Evolutionary conservation across 2,329 filamentous ascomycete genomes (phyloP).

Genomic region (Pestalotiopsis fici): DNA sequence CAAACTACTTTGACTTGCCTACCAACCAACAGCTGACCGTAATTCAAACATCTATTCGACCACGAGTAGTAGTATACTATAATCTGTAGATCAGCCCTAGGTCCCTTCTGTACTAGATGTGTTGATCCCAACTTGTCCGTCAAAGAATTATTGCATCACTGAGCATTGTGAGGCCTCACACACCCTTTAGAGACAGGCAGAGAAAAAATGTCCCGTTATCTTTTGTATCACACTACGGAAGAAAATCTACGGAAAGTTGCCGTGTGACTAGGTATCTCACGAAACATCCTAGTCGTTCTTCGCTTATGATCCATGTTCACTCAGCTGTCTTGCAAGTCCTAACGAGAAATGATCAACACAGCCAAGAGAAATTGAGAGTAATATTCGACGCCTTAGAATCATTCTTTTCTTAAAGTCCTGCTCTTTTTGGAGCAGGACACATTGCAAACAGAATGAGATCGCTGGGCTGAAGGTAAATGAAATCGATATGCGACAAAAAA

Average conservation of each 20-base stretch:
- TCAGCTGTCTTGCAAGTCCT: not conserved
- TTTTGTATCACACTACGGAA: too few relatives aligned
- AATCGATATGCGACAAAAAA: too few relatives aligned
- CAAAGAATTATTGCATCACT: not conserved
- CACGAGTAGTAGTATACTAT: too few relatives aligned
- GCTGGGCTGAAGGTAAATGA: too few relatives aligned
- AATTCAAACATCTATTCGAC: not conserved
- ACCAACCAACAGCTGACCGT: not conserved
- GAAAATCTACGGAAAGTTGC: not conserved
- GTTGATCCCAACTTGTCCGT: not conserved
- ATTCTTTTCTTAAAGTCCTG: not conserved
- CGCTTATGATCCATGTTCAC: not conserved
- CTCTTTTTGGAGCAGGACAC: not conserved
- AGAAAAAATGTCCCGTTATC: too few relatives aligned
- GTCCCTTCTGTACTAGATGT: not conserved
- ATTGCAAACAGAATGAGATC: too few relatives aligned
- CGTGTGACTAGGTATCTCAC: not conserved
- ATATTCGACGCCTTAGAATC: not conserved
- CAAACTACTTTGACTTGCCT: not conserved
- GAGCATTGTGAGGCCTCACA: not conserved
- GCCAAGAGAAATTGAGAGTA: not conserved
- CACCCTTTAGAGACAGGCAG: not conserved
- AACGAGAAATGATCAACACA: not conserved
- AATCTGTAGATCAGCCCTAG: not conserved
- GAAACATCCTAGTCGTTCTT: not conserved